Evolutionary conservation across 164 flowering plant genomes (phyloP).

Genomic region (Litsea cubeba): DNA sequence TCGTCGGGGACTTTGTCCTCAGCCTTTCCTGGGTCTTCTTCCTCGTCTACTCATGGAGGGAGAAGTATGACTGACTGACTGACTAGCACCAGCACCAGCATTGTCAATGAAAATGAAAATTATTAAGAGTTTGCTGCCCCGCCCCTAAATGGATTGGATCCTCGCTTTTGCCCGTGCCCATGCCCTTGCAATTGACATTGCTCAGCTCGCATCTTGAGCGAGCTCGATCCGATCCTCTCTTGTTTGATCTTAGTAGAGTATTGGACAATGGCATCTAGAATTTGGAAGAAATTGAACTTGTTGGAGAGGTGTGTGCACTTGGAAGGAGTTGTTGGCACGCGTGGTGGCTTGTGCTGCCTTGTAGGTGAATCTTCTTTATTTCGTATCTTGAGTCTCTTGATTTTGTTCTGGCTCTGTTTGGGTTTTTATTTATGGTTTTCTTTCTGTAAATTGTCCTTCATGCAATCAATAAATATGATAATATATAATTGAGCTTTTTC

Average conservation of each 20-base stretch:
- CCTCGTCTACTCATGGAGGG: constrained; percentile 74
- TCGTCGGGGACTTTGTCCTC: constrained; percentile 56
- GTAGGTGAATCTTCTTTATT: neutral
- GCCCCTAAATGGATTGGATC: neutral
- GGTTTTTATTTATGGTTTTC: neutral
- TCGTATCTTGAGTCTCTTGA: neutral
- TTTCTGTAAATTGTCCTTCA: too few relatives aligned
- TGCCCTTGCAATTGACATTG: too few relatives aligned
- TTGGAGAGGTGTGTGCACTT: neutral
- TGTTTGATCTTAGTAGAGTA: neutral
- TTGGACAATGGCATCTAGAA: neutral
- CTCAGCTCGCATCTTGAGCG: neutral
- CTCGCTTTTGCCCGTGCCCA: neutral
- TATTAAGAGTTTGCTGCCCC: neutral
- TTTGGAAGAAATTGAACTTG: neutral
- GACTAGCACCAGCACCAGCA: neutral
- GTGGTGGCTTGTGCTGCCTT: neutral
- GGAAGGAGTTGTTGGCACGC: neutral
- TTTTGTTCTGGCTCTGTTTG: neutral
- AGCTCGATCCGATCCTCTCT: neutral
- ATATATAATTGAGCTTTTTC: too few relatives aligned
- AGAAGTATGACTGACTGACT: constrained; percentile 56
- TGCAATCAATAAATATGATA: neutral
- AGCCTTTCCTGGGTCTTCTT: constrained; percentile 78
- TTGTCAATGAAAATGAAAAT: neutral